Evolutionary conservation across 208 protist genomes (phyloP).

Genomic region (Paratrypanosoma confusum): DNA sequence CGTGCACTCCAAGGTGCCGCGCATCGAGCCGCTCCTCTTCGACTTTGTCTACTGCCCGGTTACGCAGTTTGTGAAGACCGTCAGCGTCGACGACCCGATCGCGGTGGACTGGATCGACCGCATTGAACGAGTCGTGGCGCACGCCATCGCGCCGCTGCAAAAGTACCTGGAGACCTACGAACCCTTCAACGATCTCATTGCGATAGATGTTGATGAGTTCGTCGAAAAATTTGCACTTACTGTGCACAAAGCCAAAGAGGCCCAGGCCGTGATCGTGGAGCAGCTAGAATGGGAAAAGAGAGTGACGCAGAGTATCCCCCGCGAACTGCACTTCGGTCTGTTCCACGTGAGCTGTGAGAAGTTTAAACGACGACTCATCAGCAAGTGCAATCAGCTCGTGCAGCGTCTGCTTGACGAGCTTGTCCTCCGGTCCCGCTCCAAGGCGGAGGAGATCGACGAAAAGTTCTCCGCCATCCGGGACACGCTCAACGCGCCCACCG

Average conservation of each 20-base stretch:
- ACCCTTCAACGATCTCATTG: constrained; percentile 57
- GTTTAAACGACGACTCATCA: constrained; percentile 48
- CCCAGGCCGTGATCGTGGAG: constrained; percentile 67
- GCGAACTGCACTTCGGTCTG: constrained; percentile 53
- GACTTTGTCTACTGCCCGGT: constrained; percentile 84
- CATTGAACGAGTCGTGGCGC: constrained; percentile 40
- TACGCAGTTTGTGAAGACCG: constrained; percentile 54
- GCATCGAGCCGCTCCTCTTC: constrained; percentile 83
- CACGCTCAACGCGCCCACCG: constrained; percentile 47
- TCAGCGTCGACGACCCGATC: constrained; percentile 30
- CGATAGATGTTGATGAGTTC: constrained; percentile 65
- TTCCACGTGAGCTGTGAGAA: constrained; percentile 74
- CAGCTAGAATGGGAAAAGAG: constrained; percentile 42
- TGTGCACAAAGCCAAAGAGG: constrained; percentile 49
- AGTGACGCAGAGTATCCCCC: constrained; percentile 53
- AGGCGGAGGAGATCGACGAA: constrained; percentile 54
- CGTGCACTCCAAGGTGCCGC: constrained; percentile 69
- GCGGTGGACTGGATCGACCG: constrained; percentile 42
- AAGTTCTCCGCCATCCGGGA: constrained; percentile 60
- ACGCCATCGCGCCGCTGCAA: constrained; percentile 33
- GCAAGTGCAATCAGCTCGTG: constrained; percentile 62
- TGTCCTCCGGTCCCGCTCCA: constrained; percentile 50
- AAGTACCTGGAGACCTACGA: constrained; percentile 66
- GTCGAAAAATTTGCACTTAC: constrained; percentile 57
- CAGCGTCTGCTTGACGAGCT: constrained; percentile 62